Base-by-base conservation (phyloP, 2,329 filamentous ascomycete genomes). In the Colletotrichum zoysiae region DNA sequence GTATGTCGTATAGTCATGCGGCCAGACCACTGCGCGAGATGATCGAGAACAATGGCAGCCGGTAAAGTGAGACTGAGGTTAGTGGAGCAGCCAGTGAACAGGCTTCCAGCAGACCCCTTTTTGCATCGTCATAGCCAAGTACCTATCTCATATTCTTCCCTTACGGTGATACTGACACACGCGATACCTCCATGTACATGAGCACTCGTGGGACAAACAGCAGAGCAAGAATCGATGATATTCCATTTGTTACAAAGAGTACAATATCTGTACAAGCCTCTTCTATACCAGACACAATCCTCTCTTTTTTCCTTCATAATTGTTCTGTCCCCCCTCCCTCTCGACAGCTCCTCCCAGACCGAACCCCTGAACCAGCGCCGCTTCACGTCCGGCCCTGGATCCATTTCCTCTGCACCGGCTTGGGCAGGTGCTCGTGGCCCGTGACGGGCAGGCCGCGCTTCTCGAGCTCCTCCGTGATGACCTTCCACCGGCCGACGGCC, bases 401-500 rank as follows among this genome's bases (percentile, higher is more conserved):
- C 79, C 84, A 84, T n/a, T 80, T 75, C 65, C 80, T 76, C 79
- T 87, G 85, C 77, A 78, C 83, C 74, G 82, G 82, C 78, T 81
- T 82, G 18, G 78, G 75, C 59, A 81, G 74, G 9, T 80, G 79
- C 11, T 79, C 80, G 59, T 83, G 82, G 3, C 88, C 89, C 4
- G 83, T 84, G 20, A 89, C 82, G 9, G 91, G 89, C 75, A 95
- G 79, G 20, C 87, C 87, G 67, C 91, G 85, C 78, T 88, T 86
- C 77, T 82, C 82, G 74, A 95, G 84, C 81, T 94, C 92, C 77
- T 90, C 84, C 80, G 93, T 88, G 77, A 95, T 93, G 61, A 95
- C 81, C 88, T 96, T 96, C 89, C 92, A 93, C 77, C 93, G 86
- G 38, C 94, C 94, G 53, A 93, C 79, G 60, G 88, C 86, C 76